These are phyloP conservation scores for Glycine soja DNA, from an alignment of 306 rosid genomes.

Conservation along the genomic window DNA sequence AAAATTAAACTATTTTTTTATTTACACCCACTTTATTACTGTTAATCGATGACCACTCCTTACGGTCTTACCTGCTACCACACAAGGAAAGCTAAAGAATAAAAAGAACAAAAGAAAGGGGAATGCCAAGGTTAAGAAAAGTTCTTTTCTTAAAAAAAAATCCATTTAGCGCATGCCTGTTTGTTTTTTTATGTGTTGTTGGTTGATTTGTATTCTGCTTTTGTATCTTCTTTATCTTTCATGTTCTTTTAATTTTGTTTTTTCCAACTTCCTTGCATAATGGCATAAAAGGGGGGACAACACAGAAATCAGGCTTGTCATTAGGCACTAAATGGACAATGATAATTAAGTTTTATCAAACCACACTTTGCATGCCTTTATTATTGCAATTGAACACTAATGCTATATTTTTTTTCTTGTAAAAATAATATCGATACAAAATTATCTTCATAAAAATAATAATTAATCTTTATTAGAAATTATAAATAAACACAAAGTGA, in stretches of 20 bases:
- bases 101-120: not conserved
- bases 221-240: not conserved
- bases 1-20: not conserved
- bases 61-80: not conserved
- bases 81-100: not conserved
- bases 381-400: too few species aligned
- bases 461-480: too few species aligned
- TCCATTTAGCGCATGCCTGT: not conserved
- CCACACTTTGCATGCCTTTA: not conserved
- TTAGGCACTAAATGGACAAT: conserved; percentile 1
- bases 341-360: too few species aligned
- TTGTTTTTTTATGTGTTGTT: not conserved
- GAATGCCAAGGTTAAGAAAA: not conserved
- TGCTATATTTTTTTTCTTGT: too few species aligned
- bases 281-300: not conserved
- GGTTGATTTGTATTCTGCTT: not conserved
- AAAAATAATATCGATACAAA: too few species aligned
- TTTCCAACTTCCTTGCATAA: conserved; percentile 2
- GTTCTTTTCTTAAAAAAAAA: not conserved
- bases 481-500: too few species aligned
- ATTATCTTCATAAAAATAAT: too few species aligned
- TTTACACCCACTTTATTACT: not conserved
- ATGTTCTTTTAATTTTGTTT: conserved; percentile 23
- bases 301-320: conserved; percentile 12
- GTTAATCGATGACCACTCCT: not conserved